phyloP scores from a whole-genome alignment of 2,329 filamentous ascomycete species.

The Trichoderma atrobrunneum region DNA sequence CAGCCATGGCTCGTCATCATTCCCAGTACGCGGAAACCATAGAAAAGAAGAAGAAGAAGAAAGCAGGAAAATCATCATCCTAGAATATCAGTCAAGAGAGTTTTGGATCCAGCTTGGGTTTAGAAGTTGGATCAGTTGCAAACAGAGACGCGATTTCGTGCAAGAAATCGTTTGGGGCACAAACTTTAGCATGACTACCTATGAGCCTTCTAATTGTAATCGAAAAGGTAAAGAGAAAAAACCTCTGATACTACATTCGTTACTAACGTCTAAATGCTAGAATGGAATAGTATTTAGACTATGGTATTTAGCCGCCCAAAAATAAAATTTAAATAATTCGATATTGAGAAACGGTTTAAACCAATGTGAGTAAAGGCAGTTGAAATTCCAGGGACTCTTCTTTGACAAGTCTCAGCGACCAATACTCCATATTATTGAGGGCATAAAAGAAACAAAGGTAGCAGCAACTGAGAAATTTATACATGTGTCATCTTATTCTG shows the following conservation, averaged over 20 bases:
- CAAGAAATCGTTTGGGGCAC: neutral
- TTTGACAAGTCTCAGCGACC: neutral
- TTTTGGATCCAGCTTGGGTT: neutral
- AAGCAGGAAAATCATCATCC: neutral
- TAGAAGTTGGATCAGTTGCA: neutral
- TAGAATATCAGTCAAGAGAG: neutral
- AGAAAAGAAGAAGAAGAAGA: neutral
- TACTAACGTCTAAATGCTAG: neutral
- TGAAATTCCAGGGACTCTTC: neutral
- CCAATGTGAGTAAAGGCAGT: neutral
- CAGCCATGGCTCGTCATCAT: slow-evolving; percentile 32
- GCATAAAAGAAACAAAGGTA: neutral
- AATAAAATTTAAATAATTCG: neutral
- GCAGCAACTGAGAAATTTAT: neutral
- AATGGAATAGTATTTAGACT: neutral
- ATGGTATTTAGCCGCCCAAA: neutral
- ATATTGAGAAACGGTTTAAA: no score
- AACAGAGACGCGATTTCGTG: neutral
- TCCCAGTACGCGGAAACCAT: slow-evolving; percentile 18
- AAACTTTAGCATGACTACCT: neutral
- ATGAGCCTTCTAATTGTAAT: neutral
- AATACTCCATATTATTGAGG: no score
- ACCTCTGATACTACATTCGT: neutral
- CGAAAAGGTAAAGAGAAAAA: neutral
- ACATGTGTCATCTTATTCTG: neutral